Base-by-base conservation (phyloP, 768 basidiomycete species). In the Kockovaella imperatae region DNA sequence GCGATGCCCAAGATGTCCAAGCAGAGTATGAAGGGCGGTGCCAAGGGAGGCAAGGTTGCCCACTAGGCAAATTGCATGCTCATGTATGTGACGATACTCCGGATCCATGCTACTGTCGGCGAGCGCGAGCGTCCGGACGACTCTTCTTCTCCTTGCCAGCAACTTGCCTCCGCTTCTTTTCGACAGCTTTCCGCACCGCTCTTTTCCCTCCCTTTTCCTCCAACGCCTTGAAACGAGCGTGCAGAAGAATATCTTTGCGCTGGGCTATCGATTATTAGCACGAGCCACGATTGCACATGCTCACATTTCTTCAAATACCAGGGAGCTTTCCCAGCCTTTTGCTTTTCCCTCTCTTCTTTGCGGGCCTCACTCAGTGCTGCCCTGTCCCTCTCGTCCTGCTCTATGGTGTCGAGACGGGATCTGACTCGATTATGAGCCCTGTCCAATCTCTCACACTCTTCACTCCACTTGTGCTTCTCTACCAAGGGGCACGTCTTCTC, bases 11-110 rank as follows among this genome's bases (percentile, higher is more conserved):
- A 83, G 75, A 82, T 91, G 35, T 87, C 87, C 68, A 96, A 91
- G 77, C 89, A 93, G 75, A 84, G 85, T 75, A 88, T 88, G 83
- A 91, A 90, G 79, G 88, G 87, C 69, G 60, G 59, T 46, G 57
- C 55, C 38, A 70, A 68, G 58, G 72, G 71, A 47, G 69, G 70
- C n/a, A n/a, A n/a, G n/a, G 41, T 42, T 10, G 41, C 30, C 41
- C 25, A 28, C 36, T n/a, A 8, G 7, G 36, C 41, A 42, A 26
- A 28, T 42, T 26, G 25, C 25, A 42, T 42, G 41, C 25, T 42
- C 25, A 38, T 18, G 36, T 15, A 8, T 38, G 17, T 18, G n/a
- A 7, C 6, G 36, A 15, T 15, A n/a, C n/a, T 8, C n/a, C 5
- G 43, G n/a, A 7, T 13, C 28, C 13, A 25, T 45, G 23, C 36